Conservation (phyloP, 2,329 filamentous ascomycete species). For the Ceratocystis papillata region DNA sequence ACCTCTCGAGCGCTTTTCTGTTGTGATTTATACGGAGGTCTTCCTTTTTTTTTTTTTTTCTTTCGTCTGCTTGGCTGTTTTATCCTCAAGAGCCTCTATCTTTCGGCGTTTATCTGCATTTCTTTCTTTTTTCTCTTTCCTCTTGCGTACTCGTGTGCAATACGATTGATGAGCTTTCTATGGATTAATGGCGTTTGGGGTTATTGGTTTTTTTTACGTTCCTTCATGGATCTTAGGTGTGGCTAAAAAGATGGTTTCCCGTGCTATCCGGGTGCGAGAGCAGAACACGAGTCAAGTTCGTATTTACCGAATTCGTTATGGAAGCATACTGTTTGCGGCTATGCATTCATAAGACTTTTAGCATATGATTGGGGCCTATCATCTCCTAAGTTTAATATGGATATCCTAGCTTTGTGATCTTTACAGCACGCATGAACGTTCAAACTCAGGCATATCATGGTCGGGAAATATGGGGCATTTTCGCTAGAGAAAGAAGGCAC, state of each 20-base stretch:
- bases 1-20: neutral
- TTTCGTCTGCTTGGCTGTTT: neutral
- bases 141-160: neutral
- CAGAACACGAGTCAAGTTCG: neutral
- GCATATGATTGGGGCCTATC: no score
- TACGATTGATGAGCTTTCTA: neutral
- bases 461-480: slow-evolving; percentile 1
- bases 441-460: neutral
- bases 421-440: neutral
- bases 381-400: no score
- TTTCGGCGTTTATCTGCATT: neutral
- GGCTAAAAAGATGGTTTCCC: neutral
- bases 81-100: neutral
- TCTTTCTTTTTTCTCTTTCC: neutral
- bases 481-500: no score
- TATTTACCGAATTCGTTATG: no score
- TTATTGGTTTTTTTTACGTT: neutral
- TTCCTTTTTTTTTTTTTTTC: neutral
- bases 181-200: neutral
- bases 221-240: neutral
- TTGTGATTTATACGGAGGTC: neutral
- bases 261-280: neutral
- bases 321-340: no score
- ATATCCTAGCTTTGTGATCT: neutral
- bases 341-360: no score